Evolutionary conservation across 2,329 filamentous ascomycete species (phyloP), one percentile per base, ranked within the genome.

Genomic region (Colletotrichum sp.): DNA sequence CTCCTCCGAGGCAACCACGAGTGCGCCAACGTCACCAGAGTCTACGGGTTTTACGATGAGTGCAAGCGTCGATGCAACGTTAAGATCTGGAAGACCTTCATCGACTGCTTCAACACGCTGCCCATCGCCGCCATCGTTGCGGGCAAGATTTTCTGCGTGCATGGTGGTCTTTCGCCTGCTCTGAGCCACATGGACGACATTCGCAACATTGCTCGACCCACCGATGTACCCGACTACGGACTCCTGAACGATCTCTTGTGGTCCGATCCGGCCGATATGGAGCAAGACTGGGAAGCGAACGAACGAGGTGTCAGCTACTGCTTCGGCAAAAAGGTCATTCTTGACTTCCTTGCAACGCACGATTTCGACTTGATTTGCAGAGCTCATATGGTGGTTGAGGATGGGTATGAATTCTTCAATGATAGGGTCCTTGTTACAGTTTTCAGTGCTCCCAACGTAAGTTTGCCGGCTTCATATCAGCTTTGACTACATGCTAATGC

Each of bases 331-430:
- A 97, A 97, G 82, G 96, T 99, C 78, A 98, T 99, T 77, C 96
- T 96, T 84, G 96, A 98, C 80, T 99, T 99, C 84, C 87, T 99
- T 78, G 94, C 96, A 75, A 92, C 94, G 71, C 97, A 99, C 83
- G 97, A 99, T 85, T 98, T 99, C 83, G 97, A 99, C 84, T 88
- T 99, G 66, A 96, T 99, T 68, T 99, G 97, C 84, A 93, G 97
- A 79, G 97, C 97, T 65, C 97, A 99, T 86, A 98, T 98, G 97
- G 97, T 99, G 68, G 97, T 99, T 27, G 97, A 99, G 85, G 97
- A 99, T 83, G 97, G 97, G 13, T 99, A 99, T 85, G 97, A 99
- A 82, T 99, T 99, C 85, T 99, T 98, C 85, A 98, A 95, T 77
- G 97, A 99, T 83, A 91, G 97, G 74, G 94, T 98, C 61, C 86